Evolutionary conservation across 805 yeast species (phyloP), one percentile per base, ranked within the genome.

Genomic region (Wickerhamiella slavikovae): DNA sequence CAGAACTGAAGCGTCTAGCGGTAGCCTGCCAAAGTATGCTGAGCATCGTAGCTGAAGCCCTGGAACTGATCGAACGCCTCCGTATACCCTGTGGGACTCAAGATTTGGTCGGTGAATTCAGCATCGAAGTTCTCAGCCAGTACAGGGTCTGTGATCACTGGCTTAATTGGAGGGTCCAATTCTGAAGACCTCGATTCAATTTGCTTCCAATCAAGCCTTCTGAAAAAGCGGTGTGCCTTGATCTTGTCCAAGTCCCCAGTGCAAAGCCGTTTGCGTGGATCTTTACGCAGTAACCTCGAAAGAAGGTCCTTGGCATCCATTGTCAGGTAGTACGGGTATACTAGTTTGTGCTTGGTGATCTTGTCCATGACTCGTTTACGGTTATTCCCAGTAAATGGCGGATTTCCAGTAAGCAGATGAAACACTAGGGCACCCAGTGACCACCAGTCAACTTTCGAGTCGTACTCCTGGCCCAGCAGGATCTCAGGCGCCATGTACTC

Each of bases 401-500:
- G 93, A 28, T 71, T 62, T 0, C 93, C 93, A 0, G 83, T 72
- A 29, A 80, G 56, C 64, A 80, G 62, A 47, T 82, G 93, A 42
- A 55, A 76, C 28, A 72, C 55, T 5, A 80, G 72, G 27, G 92
- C 75, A 0, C 93, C 94, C 20, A 82, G 53, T 0, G 93, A 78
- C 80, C 93, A 80, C 77, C 92, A 79, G 48, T 80, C 94, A 28
- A 82, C 89, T 19, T 69, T 62, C 31, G 67, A 72, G 41, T 74
- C 80, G 48, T 80, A 82, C 12, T 69, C 66, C 40, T 71, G 64
- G 15, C 92, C 93, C 34, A 64, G 66, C 17, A 80, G 55, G 19
- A 82, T 73, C 47, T 80, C 94, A 2, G 94, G 94, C 0, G 93
- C 93, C 71, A 80, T 75, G 42, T 75, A 75, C 44, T 75, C 80